A percentile compares a stretch with the other conserved stretches of the same genome.
phyloP scores from a whole-genome alignment of 352 stramenopile genomes.

The Saprolegnia parasitica region DNA sequence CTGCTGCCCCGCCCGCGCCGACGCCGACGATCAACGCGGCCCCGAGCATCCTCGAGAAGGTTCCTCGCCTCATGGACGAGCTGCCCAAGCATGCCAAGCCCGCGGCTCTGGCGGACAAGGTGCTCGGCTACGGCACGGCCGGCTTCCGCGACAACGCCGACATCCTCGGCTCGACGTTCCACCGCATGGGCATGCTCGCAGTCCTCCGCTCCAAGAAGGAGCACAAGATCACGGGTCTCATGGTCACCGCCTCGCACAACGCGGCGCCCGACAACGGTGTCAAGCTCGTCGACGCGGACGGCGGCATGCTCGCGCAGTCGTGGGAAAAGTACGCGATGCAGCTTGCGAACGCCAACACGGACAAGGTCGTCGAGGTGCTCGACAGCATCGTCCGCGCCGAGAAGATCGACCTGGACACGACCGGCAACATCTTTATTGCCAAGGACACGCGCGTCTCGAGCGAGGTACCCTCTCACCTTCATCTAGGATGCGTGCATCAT shows the following conservation, averaged over 20 bases:
- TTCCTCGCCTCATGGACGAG: constrained; percentile 73
- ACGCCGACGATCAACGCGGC: background rate
- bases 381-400: constrained; percentile 62
- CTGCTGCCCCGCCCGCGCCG: constrained; percentile 14
- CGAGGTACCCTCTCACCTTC: constrained; percentile 34
- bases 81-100: constrained; percentile 62
- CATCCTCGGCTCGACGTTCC: constrained; percentile 87
- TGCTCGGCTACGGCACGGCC: constrained; percentile 90
- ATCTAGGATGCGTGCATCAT: background rate
- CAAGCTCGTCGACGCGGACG: constrained; percentile 92
- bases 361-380: constrained; percentile 83
- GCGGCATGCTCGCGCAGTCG: constrained; percentile 87
- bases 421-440: constrained; percentile 82
- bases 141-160: constrained; percentile 92
- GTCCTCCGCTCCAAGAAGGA: constrained; percentile 73
- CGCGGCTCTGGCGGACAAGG: constrained; percentile 37
- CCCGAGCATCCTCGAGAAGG: constrained; percentile 65
- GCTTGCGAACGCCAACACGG: constrained; percentile 68
- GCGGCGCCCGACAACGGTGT: constrained; percentile 88
- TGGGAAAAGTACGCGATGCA: constrained; percentile 88
- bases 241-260: constrained; percentile 96
- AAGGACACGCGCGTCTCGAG: constrained; percentile 91
- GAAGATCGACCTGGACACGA: constrained; percentile 80
- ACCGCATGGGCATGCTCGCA: constrained; percentile 89
- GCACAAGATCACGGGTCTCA: constrained; percentile 85